Conservation (phyloP, 805 yeast genomes). For the Nakazawaea ambrosiae region DNA sequence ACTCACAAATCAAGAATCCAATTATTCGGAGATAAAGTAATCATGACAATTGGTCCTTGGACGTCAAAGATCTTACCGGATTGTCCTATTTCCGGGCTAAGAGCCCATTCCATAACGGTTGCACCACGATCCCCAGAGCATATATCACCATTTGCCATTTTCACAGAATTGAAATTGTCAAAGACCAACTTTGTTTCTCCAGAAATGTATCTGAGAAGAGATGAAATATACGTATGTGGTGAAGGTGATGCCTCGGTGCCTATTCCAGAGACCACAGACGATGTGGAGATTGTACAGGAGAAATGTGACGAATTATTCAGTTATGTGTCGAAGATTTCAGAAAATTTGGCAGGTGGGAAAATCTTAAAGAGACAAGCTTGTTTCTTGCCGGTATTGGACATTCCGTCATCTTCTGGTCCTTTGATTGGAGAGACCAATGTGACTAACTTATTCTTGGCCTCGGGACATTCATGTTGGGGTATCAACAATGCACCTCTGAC, state of each 20-base stretch:
- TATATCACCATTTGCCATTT: conserved; percentile 90
- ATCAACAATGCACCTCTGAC: conserved; percentile 97
- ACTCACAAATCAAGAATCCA: conserved; percentile 30
- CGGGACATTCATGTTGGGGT: conserved; percentile 99
- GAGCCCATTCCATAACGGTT: conserved; percentile 93
- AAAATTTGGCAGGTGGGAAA: conserved; percentile 64
- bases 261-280: conserved; percentile 90
- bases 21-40: conserved; percentile 67
- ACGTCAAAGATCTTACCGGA: conserved; percentile 84
- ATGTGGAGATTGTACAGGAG: conserved; percentile 79
- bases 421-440: conserved; percentile 91
- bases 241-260: conserved; percentile 91
- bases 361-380: conserved; percentile 87
- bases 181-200: conserved; percentile 72
- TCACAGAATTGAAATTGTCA: conserved; percentile 82
- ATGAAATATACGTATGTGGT: conserved; percentile 95
- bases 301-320: conserved; percentile 84
- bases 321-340: conserved; percentile 71
- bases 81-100: conserved; percentile 88
- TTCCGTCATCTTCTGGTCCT: conserved; percentile 90
- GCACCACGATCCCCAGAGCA: conserved; percentile 63
- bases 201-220: conserved; percentile 89
- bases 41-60: conserved; percentile 94
- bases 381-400: conserved; percentile 89
- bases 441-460: conserved; percentile 66